Conservation (phyloP, 495 filamentous ascomycete genomes). For the Chaetomium fimeti region DNA sequence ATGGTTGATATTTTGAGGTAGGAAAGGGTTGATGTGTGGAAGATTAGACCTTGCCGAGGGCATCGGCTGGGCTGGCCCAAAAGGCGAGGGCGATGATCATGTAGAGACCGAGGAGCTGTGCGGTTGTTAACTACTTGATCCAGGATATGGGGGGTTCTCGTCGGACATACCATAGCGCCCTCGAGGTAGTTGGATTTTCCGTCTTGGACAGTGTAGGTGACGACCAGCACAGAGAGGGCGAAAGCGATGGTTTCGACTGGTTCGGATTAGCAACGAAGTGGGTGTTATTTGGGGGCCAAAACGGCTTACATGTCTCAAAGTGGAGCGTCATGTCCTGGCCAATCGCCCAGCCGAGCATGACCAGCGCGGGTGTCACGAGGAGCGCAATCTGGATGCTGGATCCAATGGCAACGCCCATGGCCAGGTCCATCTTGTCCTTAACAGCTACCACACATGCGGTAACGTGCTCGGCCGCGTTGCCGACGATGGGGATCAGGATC, state of each 20-base stretch:
- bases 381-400: slow-evolving; percentile 93
- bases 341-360: slow-evolving; percentile 85
- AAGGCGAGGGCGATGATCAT: slow-evolving; percentile 86
- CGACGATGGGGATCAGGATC: slow-evolving; percentile 92
- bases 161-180: slow-evolving; percentile 74
- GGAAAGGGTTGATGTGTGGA: neutral
- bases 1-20: too few species aligned
- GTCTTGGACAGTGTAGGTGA: slow-evolving; percentile 89
- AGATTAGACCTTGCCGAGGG: slow-evolving; percentile 29
- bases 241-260: slow-evolving; percentile 90
- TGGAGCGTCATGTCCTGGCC: slow-evolving; percentile 81
- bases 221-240: slow-evolving; percentile 82
- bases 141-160: neutral
- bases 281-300: neutral
- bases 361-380: slow-evolving; percentile 85
- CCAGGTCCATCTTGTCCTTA: slow-evolving; percentile 97
- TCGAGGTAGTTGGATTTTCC: slow-evolving; percentile 95
- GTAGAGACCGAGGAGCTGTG: slow-evolving; percentile 58
- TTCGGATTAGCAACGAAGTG: slow-evolving; percentile 11
- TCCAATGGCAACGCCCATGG: slow-evolving; percentile 90
- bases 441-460: slow-evolving; percentile 88
- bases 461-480: slow-evolving; percentile 96
- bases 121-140: neutral
- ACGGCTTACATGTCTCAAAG: slow-evolving; percentile 64
- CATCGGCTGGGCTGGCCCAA: slow-evolving; percentile 78